Percentiles rank a stretch among this genome's conserved stretches.
phyloP scores from a whole-genome alignment of 805 yeast genomes.

The Candida maris region DNA sequence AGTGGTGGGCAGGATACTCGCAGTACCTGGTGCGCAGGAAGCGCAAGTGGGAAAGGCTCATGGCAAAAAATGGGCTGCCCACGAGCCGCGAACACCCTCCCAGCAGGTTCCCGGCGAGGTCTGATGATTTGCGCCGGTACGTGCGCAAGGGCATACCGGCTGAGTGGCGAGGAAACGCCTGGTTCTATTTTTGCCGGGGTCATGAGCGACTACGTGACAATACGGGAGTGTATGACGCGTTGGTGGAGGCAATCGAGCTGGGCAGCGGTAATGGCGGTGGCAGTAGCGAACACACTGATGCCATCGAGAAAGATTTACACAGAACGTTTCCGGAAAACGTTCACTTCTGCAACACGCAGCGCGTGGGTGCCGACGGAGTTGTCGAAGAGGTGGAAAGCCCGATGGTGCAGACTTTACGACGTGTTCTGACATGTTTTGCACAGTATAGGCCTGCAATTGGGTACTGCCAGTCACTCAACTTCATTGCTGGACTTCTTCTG shows the following conservation, averaged over 20 bases:
- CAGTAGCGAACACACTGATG: constrained; percentile 79
- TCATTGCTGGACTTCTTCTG: constrained; percentile 81
- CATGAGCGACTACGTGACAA: constrained; percentile 55
- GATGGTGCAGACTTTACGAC: constrained; percentile 65
- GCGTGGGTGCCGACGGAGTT: constrained; percentile 7
- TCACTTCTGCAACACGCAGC: constrained; percentile 54
- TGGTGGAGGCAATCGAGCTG: constrained; percentile 55
- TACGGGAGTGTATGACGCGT: constrained; percentile 66
- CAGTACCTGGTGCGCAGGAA: constrained; percentile 61
- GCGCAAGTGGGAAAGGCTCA: constrained; percentile 68
- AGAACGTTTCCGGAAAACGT: constrained; percentile 94
- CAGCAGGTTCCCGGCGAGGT: constrained; percentile 67
- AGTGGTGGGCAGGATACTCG: constrained; percentile 72
- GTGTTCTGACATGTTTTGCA: constrained; percentile 82
- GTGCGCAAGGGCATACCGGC: constrained; percentile 93
- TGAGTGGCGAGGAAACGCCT: constrained; percentile 95
- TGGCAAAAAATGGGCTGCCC: constrained; percentile 64
- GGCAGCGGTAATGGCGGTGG: no score
- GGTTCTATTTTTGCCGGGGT: constrained; percentile 94
- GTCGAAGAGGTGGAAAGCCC: constrained; percentile 48
- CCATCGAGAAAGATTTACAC: constrained; percentile 89
- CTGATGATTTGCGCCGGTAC: constrained; percentile 74
- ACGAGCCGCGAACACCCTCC: constrained; percentile 47
- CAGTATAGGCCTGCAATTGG: constrained; percentile 86
- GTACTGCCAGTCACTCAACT: constrained; percentile 92